Evolutionary conservation across 75 land plant species (phyloP).

Genomic region (Pinus tabuliformis): DNA sequence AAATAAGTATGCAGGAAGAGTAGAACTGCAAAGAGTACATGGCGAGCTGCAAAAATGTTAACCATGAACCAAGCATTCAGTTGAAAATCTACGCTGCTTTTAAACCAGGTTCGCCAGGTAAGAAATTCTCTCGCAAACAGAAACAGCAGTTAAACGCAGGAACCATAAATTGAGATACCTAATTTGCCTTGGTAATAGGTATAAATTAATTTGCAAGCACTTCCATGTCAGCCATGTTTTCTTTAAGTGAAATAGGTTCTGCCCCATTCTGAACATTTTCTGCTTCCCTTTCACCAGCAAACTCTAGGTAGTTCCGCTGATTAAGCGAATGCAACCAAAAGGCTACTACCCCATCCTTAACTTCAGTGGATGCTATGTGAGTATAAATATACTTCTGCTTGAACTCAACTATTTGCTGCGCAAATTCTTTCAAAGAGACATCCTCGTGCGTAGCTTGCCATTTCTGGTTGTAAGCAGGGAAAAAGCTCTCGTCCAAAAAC

Average conservation of each 20-base stretch:
- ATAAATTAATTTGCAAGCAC: background rate
- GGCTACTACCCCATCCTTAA: conserved; percentile 79
- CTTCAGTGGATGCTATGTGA: conserved; percentile 83
- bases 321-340: conserved; percentile 88
- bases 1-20: background rate
- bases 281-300: conserved; percentile 28
- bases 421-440: conserved; percentile 62
- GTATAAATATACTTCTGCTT: conserved; percentile 72
- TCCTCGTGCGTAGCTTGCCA: conserved; percentile 83
- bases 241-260: background rate
- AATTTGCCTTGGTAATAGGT: background rate
- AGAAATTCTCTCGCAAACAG: background rate
- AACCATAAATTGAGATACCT: background rate
- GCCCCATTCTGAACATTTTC: conserved; percentile 8
- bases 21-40: background rate
- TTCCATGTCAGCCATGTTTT: background rate
- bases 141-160: background rate
- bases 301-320: conserved; percentile 77
- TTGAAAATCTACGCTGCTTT: background rate
- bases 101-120: background rate
- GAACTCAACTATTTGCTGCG: conserved; percentile 55
- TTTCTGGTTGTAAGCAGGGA: conserved; percentile 78
- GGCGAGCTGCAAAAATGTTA: background rate
- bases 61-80: background rate
- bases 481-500: conserved; percentile 81